phyloP scores from a whole-genome alignment of 208 protist species.

The Endotrypanum monterogeii region DNA sequence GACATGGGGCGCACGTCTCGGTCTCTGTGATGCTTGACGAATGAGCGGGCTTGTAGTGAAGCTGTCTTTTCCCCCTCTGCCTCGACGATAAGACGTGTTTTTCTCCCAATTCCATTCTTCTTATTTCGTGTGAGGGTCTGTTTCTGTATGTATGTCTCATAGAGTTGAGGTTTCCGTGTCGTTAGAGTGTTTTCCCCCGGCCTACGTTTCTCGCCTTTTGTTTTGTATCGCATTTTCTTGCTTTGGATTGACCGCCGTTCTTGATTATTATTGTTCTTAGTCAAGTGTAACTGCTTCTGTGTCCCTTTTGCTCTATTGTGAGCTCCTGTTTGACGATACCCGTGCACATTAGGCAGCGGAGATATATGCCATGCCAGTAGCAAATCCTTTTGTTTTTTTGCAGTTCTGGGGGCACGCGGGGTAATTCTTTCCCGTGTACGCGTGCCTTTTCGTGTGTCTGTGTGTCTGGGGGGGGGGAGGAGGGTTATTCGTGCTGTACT shows the following conservation, averaged over 20 bases:
- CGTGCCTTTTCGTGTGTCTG: not conserved
- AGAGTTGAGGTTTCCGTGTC: not conserved
- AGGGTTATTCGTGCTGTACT: too few relatives aligned
- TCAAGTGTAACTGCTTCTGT: too few relatives aligned
- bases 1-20: not conserved
- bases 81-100: not conserved
- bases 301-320: not conserved
- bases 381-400: not conserved
- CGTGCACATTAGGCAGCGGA: not conserved
- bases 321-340: not conserved
- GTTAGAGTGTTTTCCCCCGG: not conserved
- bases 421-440: too few relatives aligned
- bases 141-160: not conserved
- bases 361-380: too few relatives aligned
- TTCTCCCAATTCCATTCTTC: not conserved
- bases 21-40: not conserved
- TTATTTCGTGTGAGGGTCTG: not conserved
- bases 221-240: too few relatives aligned
- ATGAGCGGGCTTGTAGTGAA: not conserved
- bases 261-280: not conserved
- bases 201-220: too few relatives aligned
- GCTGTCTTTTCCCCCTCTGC: not conserved
- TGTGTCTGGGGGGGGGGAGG: not conserved
- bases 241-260: not conserved
- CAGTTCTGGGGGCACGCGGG: too few relatives aligned